phyloP scores from a whole-genome alignment of 2,329 filamentous ascomycete genomes.

The Cladosporium sp. region DNA sequence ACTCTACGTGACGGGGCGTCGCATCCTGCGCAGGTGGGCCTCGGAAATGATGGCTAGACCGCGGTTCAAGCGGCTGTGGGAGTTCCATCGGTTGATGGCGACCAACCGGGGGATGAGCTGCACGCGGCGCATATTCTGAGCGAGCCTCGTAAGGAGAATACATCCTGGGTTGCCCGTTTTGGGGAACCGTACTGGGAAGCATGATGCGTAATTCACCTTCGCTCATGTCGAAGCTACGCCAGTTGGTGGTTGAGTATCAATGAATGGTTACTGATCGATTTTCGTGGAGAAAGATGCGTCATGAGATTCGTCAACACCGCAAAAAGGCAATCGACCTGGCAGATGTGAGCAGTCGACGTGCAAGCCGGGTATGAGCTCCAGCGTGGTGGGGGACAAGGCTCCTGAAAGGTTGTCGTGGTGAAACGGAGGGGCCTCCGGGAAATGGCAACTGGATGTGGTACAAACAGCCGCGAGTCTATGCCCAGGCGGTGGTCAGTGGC shows the following conservation, averaged over 20 bases:
- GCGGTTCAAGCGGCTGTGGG: constrained; percentile 16
- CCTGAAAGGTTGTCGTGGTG: background rate
- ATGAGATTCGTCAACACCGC: background rate
- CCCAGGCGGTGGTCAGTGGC: constrained; percentile 6
- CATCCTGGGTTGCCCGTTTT: constrained; percentile 4
- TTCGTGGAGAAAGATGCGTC: background rate
- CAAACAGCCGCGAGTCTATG: background rate
- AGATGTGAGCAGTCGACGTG: background rate
- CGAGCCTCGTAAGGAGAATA: constrained; percentile 15
- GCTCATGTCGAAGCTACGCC: constrained; percentile 14
- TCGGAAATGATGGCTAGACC: background rate
- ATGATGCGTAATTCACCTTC: constrained; percentile 16
- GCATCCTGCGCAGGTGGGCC: background rate
- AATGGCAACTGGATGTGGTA: background rate
- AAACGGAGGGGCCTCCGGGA: constrained; percentile 15
- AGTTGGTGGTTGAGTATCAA: background rate
- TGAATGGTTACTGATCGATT: background rate
- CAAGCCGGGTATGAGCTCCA: constrained; percentile 3
- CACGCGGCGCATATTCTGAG: constrained; percentile 5
- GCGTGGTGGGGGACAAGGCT: constrained; percentile 7
- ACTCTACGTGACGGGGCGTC: background rate
- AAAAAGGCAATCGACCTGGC: background rate
- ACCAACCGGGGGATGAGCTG: background rate
- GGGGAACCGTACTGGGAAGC: constrained; percentile 14
- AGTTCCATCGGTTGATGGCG: constrained; percentile 16